These are phyloP conservation scores for Anaeromyces robustus DNA, from an alignment of 192 early-diverging fungal species.

Conservation along the genomic window DNA sequence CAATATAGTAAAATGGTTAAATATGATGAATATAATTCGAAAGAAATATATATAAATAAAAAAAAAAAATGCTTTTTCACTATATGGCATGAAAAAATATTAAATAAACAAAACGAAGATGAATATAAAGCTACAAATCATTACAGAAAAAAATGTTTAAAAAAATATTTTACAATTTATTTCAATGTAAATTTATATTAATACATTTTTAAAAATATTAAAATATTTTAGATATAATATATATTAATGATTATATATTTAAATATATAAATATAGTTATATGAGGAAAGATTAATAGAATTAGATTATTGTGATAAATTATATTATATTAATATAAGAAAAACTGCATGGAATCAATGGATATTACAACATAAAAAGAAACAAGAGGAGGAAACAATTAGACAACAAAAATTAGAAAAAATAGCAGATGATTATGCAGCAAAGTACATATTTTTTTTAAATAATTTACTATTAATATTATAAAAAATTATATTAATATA, in stretches of 20 bases:
- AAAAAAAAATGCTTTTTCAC: not conserved
- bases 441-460: not conserved
- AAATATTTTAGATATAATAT: no score
- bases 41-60: not conserved
- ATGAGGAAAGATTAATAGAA: not conserved
- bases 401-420: not conserved
- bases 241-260: not conserved
- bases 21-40: not conserved
- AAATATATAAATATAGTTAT: not conserved
- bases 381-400: not conserved
- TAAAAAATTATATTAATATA: not conserved
- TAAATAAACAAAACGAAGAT: not conserved
- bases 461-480: not conserved
- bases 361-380: not conserved
- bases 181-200: not conserved
- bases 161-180: not conserved
- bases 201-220: no score
- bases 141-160: not conserved
- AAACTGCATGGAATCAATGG: not conserved
- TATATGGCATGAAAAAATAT: not conserved
- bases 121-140: not conserved
- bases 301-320: not conserved
- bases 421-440: not conserved
- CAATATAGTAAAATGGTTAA: not conserved
- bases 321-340: not conserved